A percentile compares a stretch with the other conserved stretches of the same genome.
phyloP scores from a whole-genome alignment of 2,329 filamentous ascomycete species.

The Coleophoma cylindrospora region DNA sequence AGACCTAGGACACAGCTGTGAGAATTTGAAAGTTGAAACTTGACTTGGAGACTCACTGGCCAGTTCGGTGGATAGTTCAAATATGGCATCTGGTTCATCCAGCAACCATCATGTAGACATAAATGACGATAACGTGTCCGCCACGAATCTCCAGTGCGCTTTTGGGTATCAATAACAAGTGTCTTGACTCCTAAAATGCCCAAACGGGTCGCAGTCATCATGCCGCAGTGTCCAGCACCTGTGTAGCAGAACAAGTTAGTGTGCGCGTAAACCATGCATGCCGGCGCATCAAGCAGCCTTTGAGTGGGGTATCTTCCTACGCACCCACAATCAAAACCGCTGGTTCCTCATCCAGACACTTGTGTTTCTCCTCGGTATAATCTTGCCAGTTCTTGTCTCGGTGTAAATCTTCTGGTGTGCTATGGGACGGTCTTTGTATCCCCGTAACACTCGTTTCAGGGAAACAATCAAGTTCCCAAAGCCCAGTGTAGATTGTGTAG shows the following conservation, averaged over 20 bases:
- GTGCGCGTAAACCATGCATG: not conserved
- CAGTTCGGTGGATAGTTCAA: conserved; percentile 56
- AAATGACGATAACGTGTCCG: conserved; percentile 55
- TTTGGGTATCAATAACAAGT: conserved; percentile 50
- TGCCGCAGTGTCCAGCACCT: conserved; percentile 55
- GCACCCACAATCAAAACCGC: not conserved
- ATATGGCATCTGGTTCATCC: conserved; percentile 54
- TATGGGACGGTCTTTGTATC: no score
- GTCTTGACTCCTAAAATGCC: conserved; percentile 50
- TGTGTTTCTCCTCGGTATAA: not conserved
- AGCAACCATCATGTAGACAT: conserved; percentile 60
- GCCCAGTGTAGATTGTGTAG: conserved; percentile 54
- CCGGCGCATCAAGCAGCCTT: no score
- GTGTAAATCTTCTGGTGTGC: no score
- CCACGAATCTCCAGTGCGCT: conserved; percentile 57
- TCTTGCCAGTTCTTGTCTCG: not conserved
- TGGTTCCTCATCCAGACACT: not conserved
- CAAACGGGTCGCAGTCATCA: conserved; percentile 50
- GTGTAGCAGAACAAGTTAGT: not conserved
- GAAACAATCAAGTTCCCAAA: conserved; percentile 42
- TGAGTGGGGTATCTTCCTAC: no score
- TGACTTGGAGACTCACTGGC: conserved; percentile 32
- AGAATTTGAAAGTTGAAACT: no score
- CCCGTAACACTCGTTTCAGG: not conserved
- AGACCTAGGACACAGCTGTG: no score